Base-by-base conservation (phyloP, 768 basidiomycete genomes). In the Pisolithus orientalis region DNA sequence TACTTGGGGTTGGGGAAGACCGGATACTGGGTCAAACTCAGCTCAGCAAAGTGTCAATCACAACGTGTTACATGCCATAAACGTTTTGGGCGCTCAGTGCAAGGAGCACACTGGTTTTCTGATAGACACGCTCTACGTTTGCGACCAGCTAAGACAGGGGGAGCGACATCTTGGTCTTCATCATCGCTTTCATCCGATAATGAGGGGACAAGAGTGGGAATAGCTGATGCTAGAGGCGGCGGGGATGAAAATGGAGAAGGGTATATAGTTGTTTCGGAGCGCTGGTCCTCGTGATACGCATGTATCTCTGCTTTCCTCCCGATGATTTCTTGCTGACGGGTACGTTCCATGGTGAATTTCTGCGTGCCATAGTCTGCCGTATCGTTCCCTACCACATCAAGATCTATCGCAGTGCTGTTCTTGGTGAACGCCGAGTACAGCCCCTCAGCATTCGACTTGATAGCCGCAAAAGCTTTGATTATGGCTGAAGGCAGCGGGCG, bases 361-460 rank as follows among this genome's bases (percentile, higher is more conserved):
- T 40, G 50, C 39, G 27, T 39, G 0, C 52, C 44, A 28, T 47
- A 25, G 4, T 59, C 57, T 0, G 64, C 65, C 43, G 64, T 53
- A 52, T 66, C 66, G 40, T 69, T 65, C 1, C 72, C 63, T 27
- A 62, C 56, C 0, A 52, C 37, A 14, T 69, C 68, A 2, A 73
- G 37, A 43, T 65, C 66, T 2, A 53, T 50, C 0, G 65, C 66
- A 4, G 73, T 50, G 0, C 57, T 50, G 5, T 70, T 73, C 53
- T 64, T 62, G 0, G 48, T 47, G 13, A 65, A 58, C 13, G 67
- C 59, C 0, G 59, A 54, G 51, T 70, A 75, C 3, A 75, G 56
- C 0, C 47, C 59, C 11, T 66, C 62, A 0, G 69, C 68, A 0
- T 25, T 40, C 0, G 49, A 51, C 46, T 70, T 71, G 27, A 75